Conservation (phyloP, 2,329 filamentous ascomycete genomes). For the Juglanconis juglandina region DNA sequence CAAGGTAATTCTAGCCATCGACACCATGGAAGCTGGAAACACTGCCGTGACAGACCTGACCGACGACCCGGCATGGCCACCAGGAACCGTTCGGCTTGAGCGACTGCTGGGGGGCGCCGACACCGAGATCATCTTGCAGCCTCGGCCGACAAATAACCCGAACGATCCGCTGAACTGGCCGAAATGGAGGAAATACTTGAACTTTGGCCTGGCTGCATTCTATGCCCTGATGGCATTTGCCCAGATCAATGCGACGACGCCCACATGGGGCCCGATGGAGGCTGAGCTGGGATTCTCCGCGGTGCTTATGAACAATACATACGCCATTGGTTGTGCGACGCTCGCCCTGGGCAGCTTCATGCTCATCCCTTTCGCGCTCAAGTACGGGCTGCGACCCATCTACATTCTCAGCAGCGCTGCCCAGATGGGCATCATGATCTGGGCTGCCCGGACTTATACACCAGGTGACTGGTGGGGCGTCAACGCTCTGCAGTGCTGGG, state of each 20-base stretch:
- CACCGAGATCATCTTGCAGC: conserved; percentile 17
- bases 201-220: conserved; percentile 18
- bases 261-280: conserved; percentile 38
- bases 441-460: conserved; percentile 40
- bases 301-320: conserved; percentile 37
- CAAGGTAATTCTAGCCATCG: too few relatives aligned
- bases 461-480: conserved; percentile 40
- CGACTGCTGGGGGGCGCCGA: not conserved
- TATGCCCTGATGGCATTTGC: conserved; percentile 18
- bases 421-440: conserved; percentile 34
- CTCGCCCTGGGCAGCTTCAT: conserved; percentile 39
- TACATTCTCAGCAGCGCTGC: conserved; percentile 40
- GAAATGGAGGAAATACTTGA: conserved; percentile 18
- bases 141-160: conserved; percentile 13
- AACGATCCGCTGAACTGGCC: conserved; percentile 18
- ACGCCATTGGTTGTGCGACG: conserved; percentile 39
- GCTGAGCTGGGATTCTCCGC: conserved; percentile 33
- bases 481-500: conserved; percentile 41
- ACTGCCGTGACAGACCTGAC: not conserved
- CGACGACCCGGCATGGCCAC: conserved; percentile 16
- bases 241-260: conserved; percentile 17
- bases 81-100: conserved; percentile 18
- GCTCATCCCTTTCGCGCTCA: conserved; percentile 43
- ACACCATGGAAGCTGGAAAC: not conserved
- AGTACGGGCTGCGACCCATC: conserved; percentile 42